Conservation (phyloP, 2,329 filamentous ascomycete species). For the Juglanconis oblonga region DNA sequence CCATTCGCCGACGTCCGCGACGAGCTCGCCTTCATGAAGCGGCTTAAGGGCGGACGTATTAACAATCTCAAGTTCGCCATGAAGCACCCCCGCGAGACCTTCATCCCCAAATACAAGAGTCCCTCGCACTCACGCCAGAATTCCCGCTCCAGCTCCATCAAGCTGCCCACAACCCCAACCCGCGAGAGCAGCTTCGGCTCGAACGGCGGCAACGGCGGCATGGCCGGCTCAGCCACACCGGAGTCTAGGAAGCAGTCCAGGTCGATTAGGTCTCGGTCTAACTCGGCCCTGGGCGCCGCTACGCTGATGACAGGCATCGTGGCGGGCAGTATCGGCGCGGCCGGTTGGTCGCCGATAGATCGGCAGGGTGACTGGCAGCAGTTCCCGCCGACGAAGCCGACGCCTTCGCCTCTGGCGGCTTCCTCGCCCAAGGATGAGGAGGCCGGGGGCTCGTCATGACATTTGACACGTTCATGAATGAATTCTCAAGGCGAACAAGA, state of each 20-base stretch:
- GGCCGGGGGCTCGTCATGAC: neutral
- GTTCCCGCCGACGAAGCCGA: conserved; percentile 25
- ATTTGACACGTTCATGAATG: neutral
- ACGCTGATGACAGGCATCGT: conserved; percentile 83
- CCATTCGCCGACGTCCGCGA: conserved; percentile 73
- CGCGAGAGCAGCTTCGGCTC: conserved; percentile 51
- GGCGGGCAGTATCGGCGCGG: conserved; percentile 67
- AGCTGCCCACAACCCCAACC: conserved; percentile 60
- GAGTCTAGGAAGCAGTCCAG: conserved; percentile 63
- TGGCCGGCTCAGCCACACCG: conserved; percentile 36
- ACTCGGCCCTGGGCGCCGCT: conserved; percentile 70
- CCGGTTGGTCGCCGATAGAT: conserved; percentile 72
- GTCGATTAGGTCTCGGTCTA: conserved; percentile 59
- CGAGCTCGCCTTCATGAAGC: conserved; percentile 77
- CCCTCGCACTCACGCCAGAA: conserved; percentile 62
- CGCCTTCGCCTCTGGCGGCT: conserved; percentile 11
- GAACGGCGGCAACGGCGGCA: conserved; percentile 31
- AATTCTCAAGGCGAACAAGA: neutral
- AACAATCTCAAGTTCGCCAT: conserved; percentile 80
- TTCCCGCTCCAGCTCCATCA: conserved; percentile 62
- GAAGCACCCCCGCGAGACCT: conserved; percentile 68
- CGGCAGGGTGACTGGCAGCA: conserved; percentile 36
- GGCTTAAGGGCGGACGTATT: conserved; percentile 75
- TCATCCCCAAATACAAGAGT: conserved; percentile 60
- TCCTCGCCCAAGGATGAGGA: conserved; percentile 5